Percentiles rank a stretch among this genome's conserved stretches.
Evolutionary conservation across 768 basidiomycete genomes (phyloP).

Genomic region (Serpula lacrymans): DNA sequence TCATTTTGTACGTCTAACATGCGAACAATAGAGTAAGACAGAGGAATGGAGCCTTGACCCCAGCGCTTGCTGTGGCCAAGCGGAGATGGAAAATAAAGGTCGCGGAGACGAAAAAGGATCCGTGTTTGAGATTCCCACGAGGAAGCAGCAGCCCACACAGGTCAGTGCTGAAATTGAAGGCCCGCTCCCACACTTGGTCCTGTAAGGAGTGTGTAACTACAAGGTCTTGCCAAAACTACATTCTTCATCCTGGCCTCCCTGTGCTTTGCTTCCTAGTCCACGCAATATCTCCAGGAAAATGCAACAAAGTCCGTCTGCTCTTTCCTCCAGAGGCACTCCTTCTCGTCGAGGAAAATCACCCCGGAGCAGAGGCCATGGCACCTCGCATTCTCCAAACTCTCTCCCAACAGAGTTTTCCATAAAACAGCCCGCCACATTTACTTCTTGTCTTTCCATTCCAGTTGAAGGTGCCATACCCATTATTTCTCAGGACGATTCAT

Average conservation of each 20-base stretch:
- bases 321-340: constrained; percentile 54
- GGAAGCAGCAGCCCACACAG: constrained; percentile 31
- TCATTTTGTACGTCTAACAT: too few species aligned
- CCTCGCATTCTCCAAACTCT: constrained; percentile 39
- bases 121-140: too few species aligned
- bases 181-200: constrained; percentile 40
- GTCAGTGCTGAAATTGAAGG: constrained; percentile 38
- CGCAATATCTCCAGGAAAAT: constrained; percentile 20
- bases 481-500: constrained; percentile 42
- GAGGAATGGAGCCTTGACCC: too few species aligned
- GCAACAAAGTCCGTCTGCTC: constrained; percentile 43
- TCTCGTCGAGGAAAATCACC: constrained; percentile 65
- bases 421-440: constrained; percentile 47
- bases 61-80: too few species aligned
- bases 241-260: too few species aligned
- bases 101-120: constrained; percentile 25
- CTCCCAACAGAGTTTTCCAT: constrained; percentile 49
- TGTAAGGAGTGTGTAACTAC: constrained; percentile 23
- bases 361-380: constrained; percentile 46
- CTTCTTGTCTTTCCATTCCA: constrained; percentile 69
- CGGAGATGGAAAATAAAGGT: constrained; percentile 25
- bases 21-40: too few species aligned
- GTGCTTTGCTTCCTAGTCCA: too few species aligned
- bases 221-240: constrained; percentile 12
- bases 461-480: constrained; percentile 74